Evolutionary conservation across 345 rosid genomes (phyloP).

Genomic region (Ceriops zippeliana): DNA sequence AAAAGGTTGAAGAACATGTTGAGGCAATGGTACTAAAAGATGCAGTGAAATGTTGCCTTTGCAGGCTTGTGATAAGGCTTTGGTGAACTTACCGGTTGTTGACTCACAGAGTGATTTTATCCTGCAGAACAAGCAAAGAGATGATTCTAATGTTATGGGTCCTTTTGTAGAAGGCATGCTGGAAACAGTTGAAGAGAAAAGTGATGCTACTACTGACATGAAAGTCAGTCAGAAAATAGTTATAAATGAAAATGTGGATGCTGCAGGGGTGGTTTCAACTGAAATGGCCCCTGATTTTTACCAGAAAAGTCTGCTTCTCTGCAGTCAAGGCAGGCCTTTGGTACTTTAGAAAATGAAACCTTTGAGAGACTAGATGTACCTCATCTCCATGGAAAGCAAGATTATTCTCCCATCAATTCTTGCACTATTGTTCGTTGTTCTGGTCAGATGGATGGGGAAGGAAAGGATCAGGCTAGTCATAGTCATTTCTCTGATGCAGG

Average conservation of each 20-base stretch:
- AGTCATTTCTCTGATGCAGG: constrained; percentile 40
- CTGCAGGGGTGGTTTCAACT: constrained; percentile 26
- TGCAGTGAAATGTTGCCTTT: constrained; percentile 15
- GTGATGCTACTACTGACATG: constrained; percentile 28
- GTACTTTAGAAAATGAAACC: constrained; percentile 27
- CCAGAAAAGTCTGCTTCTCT: constrained; percentile 14
- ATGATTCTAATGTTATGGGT: constrained; percentile 14
- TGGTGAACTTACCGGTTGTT: constrained; percentile 20
- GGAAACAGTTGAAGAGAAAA: constrained; percentile 30
- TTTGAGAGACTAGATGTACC: constrained; percentile 23
- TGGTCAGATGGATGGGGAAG: constrained; percentile 31
- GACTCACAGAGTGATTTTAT: constrained; percentile 22
- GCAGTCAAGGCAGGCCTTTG: constrained; percentile 19
- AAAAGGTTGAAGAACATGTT: constrained; percentile 17
- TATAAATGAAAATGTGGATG: constrained; percentile 23
- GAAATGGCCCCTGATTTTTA: constrained; percentile 10
- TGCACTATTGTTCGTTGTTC: constrained; percentile 29
- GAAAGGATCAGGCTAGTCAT: constrained; percentile 32
- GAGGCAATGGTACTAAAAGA: constrained; percentile 16
- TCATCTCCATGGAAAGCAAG: constrained; percentile 27
- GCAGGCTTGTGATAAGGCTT: constrained; percentile 14
- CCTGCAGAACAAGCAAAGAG: constrained; percentile 23
- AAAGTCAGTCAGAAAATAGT: constrained; percentile 25
- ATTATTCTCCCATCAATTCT: constrained; percentile 24
- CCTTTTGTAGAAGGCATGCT: constrained; percentile 15